A percentile compares a stretch with the other conserved stretches of the same genome.
These are phyloP conservation scores for Globisporangium echinulatum DNA, from an alignment of 352 stramenopile genomes.

Conservation along the genomic window DNA sequence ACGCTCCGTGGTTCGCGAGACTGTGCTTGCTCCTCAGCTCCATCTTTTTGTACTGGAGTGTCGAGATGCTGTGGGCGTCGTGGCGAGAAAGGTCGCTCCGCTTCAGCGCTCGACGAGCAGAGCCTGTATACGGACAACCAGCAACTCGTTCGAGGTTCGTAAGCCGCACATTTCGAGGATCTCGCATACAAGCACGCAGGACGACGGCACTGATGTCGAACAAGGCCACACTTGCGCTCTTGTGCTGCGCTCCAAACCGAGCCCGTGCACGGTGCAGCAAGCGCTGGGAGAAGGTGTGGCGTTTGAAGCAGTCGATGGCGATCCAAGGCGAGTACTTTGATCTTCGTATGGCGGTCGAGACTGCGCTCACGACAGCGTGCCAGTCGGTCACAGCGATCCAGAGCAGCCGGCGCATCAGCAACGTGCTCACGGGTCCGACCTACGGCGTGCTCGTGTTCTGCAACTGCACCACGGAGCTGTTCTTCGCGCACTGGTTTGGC, in stretches of 20 bases:
- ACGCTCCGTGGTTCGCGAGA: neutral
- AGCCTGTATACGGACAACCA: neutral
- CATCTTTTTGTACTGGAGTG: neutral
- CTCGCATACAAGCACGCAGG: too few species aligned
- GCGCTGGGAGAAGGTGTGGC: neutral
- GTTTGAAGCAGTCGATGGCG: neutral
- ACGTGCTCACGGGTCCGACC: neutral
- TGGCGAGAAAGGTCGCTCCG: neutral
- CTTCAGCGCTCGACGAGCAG: neutral
- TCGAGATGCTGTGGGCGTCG: neutral
- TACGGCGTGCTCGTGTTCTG: conserved; percentile 2
- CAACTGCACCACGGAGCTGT: neutral
- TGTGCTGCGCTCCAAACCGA: neutral
- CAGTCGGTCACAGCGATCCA: neutral
- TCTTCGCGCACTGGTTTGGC: conserved; percentile 1
- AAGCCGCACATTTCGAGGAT: too few species aligned
- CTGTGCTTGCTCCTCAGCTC: neutral
- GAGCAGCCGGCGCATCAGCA: conserved; percentile 2
- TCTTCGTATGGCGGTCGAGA: neutral
- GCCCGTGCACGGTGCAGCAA: neutral
- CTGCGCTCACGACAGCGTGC: neutral
- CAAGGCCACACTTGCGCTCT: too few species aligned
- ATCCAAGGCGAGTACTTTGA: conserved; percentile 2
- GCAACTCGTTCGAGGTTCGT: neutral
- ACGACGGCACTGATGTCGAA: too few species aligned